A percentile compares a stretch with the other conserved stretches of the same genome.
Evolutionary conservation across 805 yeast species (phyloP).

Genomic region (Teunomyces pallodes): DNA sequence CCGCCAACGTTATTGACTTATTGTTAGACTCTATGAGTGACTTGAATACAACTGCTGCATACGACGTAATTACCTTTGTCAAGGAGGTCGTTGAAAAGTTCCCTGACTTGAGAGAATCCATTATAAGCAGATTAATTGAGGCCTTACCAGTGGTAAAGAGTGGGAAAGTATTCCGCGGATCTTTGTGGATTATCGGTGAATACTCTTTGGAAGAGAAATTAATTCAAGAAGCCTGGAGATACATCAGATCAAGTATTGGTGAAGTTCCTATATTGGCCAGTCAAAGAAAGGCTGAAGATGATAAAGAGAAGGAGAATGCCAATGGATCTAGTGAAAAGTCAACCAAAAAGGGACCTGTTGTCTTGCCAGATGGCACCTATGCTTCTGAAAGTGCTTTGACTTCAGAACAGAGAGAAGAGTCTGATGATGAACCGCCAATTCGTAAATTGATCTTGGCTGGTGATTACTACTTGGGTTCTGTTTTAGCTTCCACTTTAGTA

Average conservation of each 20-base stretch:
- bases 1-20: conserved; percentile 84
- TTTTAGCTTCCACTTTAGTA: conserved; percentile 81
- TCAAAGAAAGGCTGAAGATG: conserved; percentile 46
- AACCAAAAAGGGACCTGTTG: conserved; percentile 61
- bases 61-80: conserved; percentile 85
- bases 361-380: conserved; percentile 98
- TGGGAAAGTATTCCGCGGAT: conserved; percentile 90
- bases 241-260: conserved; percentile 78
- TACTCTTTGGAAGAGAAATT: conserved; percentile 69
- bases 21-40: conserved; percentile 84
- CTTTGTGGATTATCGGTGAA: conserved; percentile 96
- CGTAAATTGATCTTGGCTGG: conserved; percentile 81
- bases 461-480: conserved; percentile 87
- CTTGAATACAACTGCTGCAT: conserved; percentile 78
- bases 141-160: conserved; percentile 69
- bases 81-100: conserved; percentile 92
- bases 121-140: conserved; percentile 59
- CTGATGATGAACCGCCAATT: conserved; percentile 56
- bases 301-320: conserved; percentile 25
- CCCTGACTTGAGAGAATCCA: conserved; percentile 70
- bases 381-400: conserved; percentile 89
- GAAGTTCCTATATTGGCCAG: conserved; percentile 85
- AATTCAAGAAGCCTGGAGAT: conserved; percentile 83
- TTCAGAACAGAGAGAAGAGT: conserved; percentile 28
- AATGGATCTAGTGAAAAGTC: conserved; percentile 32